These are phyloP conservation scores for Metschnikowia kunwiensis DNA, from an alignment of 805 yeast genomes.

Conservation along the genomic window DNA sequence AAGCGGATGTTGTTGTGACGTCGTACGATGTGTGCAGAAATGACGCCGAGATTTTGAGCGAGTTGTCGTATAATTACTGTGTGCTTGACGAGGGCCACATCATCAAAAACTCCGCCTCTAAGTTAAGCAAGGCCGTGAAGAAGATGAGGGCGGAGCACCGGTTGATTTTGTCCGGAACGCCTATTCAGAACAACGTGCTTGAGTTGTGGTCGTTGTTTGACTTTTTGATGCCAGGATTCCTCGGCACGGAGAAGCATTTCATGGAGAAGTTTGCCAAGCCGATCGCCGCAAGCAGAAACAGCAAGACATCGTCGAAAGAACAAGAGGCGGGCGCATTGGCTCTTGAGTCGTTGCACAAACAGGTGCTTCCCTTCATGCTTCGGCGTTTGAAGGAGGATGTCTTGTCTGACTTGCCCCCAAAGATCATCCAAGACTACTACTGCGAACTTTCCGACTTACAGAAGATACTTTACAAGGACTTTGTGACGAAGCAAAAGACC, in stretches of 20 bases:
- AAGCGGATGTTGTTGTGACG: conserved; percentile 84
- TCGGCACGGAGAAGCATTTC: conserved; percentile 91
- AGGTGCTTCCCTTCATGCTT: conserved; percentile 92
- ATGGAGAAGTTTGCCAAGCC: conserved; percentile 98
- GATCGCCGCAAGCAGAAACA: conserved; percentile 86
- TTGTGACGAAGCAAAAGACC: conserved; percentile 79
- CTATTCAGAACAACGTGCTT: conserved; percentile 93
- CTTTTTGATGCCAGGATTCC: conserved; percentile 96
- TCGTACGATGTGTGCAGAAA: conserved; percentile 96
- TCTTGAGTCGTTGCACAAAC: conserved; percentile 92
- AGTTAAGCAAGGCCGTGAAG: conserved; percentile 86
- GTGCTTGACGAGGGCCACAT: conserved; percentile 98
- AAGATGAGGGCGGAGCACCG: conserved; percentile 81
- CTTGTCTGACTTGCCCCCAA: conserved; percentile 92
- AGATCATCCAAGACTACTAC: conserved; percentile 96
- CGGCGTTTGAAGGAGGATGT: conserved; percentile 97
- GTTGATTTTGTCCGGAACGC: conserved; percentile 91
- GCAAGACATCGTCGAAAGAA: conserved; percentile 85
- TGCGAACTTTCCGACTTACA: conserved; percentile 93
- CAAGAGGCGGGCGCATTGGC: conserved; percentile 98
- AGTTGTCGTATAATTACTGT: conserved; percentile 82
- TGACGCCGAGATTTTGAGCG: conserved; percentile 64
- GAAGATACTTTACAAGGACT: conserved; percentile 81
- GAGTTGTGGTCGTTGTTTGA: conserved; percentile 98
- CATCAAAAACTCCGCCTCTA: conserved; percentile 86